Evolutionary conservation across 225 moss, liverwort and hornwort species (phyloP).

Genomic region (Climacium dendroides): DNA sequence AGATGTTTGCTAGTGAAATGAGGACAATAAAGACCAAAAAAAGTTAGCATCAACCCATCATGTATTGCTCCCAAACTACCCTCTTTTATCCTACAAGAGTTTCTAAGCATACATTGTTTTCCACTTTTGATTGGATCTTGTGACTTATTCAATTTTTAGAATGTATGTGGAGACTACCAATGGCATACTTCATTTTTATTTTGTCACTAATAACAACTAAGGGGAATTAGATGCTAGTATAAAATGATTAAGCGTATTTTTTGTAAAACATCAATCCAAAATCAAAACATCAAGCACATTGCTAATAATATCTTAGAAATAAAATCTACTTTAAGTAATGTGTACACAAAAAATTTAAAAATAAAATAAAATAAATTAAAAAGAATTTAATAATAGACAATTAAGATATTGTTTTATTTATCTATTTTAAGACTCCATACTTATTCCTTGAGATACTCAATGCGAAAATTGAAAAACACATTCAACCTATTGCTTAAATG

Average conservation of each 20-base stretch:
- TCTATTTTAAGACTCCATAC: too few species aligned
- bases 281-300: neutral
- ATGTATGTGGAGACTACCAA: neutral
- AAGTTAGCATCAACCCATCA: too few species aligned
- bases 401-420: neutral
- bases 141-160: neutral
- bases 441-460: neutral
- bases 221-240: neutral
- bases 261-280: neutral
- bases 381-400: neutral
- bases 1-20: too few species aligned
- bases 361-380: too few species aligned
- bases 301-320: rapidly evolving
- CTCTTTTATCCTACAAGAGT: rapidly evolving
- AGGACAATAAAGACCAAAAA: too few species aligned
- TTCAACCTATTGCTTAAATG: neutral
- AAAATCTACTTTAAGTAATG: neutral
- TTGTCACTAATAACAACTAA: neutral
- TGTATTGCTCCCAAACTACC: rapidly evolving
- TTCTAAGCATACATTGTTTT: neutral
- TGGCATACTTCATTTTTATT: neutral
- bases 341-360: rapidly evolving
- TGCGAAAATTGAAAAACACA: neutral
- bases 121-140: neutral
- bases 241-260: neutral